phyloP scores from a whole-genome alignment of 2,329 filamentous ascomycete species.

The Cercospora sojina region DNA sequence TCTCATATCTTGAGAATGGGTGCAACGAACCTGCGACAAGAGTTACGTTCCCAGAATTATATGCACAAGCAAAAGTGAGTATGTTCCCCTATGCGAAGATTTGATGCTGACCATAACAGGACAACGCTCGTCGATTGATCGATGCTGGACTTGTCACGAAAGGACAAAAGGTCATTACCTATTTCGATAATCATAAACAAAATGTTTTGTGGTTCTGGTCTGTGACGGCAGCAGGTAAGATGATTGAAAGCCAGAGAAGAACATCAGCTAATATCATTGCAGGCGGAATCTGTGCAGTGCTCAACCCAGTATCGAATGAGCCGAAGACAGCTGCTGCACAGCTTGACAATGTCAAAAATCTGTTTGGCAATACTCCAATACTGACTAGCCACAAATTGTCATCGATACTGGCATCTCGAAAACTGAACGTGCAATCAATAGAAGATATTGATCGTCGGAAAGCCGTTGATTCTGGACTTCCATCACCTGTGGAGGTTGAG shows the following conservation, averaged over 20 bases:
- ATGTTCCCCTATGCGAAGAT: not conserved
- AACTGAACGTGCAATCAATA: conserved; percentile 20
- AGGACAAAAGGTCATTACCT: conserved; percentile 26
- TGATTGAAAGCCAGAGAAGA: not conserved
- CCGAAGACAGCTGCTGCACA: conserved; percentile 27
- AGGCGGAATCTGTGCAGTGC: conserved; percentile 29
- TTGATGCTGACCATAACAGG: conserved; percentile 5
- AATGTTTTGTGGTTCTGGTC: conserved; percentile 47
- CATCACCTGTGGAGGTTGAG: conserved; percentile 7
- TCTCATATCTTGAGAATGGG: conserved; percentile 19
- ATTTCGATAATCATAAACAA: conserved; percentile 42
- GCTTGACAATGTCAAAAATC: conserved; percentile 22
- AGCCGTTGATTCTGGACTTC: conserved; percentile 11
- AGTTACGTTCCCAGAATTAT: conserved; percentile 19
- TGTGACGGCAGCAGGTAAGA: conserved; percentile 33
- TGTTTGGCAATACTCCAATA: conserved; percentile 19
- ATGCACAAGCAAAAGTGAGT: conserved; percentile 21
- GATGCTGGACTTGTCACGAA: conserved; percentile 22
- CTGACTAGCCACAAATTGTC: conserved; percentile 21
- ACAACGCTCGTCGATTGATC: conserved; percentile 17
- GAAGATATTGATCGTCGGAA: conserved; percentile 14
- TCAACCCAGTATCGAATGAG: conserved; percentile 27
- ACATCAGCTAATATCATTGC: not conserved
- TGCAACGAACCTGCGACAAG: conserved; percentile 12
- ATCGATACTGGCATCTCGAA: conserved; percentile 15